These are phyloP conservation scores for Heritiera littoralis DNA, from an alignment of 345 rosid species.

Conservation along the genomic window DNA sequence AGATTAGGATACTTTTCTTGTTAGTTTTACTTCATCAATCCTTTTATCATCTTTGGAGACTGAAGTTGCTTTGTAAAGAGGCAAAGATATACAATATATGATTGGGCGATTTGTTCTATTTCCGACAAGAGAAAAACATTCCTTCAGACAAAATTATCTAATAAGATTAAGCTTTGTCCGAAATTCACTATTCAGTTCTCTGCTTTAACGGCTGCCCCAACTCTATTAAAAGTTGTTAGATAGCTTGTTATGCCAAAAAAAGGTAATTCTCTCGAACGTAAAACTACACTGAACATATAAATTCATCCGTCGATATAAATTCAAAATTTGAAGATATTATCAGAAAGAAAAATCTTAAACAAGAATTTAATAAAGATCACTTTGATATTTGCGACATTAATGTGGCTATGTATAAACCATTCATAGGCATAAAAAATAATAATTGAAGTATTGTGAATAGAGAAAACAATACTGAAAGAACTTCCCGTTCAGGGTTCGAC, in stretches of 20 bases:
- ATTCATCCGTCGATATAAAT: too few species aligned
- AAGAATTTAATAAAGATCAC: too few species aligned
- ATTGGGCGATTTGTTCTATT: background rate
- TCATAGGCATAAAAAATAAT: background rate
- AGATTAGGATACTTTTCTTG: constrained; percentile 17
- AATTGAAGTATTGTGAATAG: too few species aligned
- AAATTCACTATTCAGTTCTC: background rate
- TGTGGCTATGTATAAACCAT: background rate
- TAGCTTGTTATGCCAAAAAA: background rate
- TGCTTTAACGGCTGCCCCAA: constrained; percentile 1
- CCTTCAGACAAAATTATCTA: background rate
- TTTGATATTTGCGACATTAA: too few species aligned
- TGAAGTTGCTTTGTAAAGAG: constrained; percentile 18
- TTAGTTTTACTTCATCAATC: constrained; percentile 1
- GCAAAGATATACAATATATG: background rate
- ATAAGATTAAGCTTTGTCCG: background rate
- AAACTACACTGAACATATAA: too few species aligned
- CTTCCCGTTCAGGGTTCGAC: too few species aligned
- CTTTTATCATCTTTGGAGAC: background rate
- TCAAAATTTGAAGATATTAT: too few species aligned
- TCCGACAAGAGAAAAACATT: constrained; percentile 2
- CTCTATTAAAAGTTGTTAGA: background rate
- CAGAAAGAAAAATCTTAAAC: too few species aligned
- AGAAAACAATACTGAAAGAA: too few species aligned
- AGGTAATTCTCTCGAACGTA: background rate